These are phyloP conservation scores for Beauveria australis DNA, from an alignment of 2,329 filamentous ascomycete genomes.

Conservation along the genomic window DNA sequence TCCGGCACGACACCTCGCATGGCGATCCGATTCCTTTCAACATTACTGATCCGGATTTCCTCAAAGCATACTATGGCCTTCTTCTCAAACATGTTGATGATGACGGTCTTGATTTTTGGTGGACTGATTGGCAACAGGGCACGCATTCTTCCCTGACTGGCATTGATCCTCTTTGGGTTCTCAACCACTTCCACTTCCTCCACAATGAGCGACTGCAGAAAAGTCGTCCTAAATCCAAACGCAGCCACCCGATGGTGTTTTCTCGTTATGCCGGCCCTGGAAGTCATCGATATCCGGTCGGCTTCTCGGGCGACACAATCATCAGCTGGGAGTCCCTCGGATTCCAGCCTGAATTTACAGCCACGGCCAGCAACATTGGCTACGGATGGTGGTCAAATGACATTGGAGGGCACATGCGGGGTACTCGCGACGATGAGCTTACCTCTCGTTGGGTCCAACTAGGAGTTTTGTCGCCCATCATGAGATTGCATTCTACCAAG, in stretches of 20 bases:
- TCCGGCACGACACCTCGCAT: slow-evolving; percentile 41
- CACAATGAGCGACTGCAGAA: slow-evolving; percentile 33
- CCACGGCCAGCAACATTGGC: slow-evolving; percentile 44
- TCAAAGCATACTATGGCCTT: slow-evolving; percentile 50
- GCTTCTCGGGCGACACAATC: slow-evolving; percentile 55
- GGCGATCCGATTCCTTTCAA: slow-evolving; percentile 49
- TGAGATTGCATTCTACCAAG: slow-evolving; percentile 48
- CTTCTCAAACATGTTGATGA: slow-evolving; percentile 48
- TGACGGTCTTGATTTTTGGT: slow-evolving; percentile 55
- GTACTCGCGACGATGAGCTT: slow-evolving; percentile 45
- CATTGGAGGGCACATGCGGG: slow-evolving; percentile 49
- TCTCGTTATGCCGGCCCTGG: slow-evolving; percentile 34
- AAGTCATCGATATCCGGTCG: slow-evolving; percentile 55
- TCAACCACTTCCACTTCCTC: slow-evolving; percentile 57
- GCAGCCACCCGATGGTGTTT: slow-evolving; percentile 40
- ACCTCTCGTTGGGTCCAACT: slow-evolving; percentile 49
- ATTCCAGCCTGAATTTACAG: slow-evolving; percentile 59
- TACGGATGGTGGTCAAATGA: slow-evolving; percentile 59
- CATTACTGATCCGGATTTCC: slow-evolving; percentile 42
- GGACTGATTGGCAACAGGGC: slow-evolving; percentile 62
- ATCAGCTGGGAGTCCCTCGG: slow-evolving; percentile 51
- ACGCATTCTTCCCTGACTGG: slow-evolving; percentile 44
- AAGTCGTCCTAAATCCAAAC: slow-evolving; percentile 15
- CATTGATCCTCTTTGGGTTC: slow-evolving; percentile 55
- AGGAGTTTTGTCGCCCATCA: slow-evolving; percentile 47